Evolutionary conservation across 2,329 filamentous ascomycete species (phyloP).

Genomic region (Paramyrothecium sp.): DNA sequence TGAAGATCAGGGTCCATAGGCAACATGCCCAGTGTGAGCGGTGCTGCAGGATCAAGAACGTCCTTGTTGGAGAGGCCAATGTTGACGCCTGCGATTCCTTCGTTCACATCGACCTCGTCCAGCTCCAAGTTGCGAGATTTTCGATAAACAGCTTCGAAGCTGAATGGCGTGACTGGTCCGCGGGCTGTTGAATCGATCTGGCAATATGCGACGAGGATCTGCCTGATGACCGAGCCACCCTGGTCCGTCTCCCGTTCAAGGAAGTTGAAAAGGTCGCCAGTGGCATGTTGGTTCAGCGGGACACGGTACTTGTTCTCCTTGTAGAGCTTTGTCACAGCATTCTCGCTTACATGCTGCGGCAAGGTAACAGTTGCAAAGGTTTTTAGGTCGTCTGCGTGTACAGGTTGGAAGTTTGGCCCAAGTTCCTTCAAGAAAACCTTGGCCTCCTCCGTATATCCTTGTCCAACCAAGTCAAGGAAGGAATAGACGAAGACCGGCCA

Average conservation of each 20-base stretch:
- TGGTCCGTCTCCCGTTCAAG: conserved; percentile 82
- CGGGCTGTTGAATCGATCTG: conserved; percentile 57
- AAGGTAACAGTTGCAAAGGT: conserved; percentile 71
- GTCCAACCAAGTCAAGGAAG: conserved; percentile 74
- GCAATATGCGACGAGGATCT: conserved; percentile 65
- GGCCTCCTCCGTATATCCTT: conserved; percentile 70
- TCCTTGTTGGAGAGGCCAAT: conserved; percentile 62
- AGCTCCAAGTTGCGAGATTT: conserved; percentile 60
- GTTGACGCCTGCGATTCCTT: conserved; percentile 63
- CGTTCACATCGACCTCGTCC: conserved; percentile 61
- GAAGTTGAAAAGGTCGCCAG: conserved; percentile 80
- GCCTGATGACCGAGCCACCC: conserved; percentile 75
- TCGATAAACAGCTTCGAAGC: conserved; percentile 59
- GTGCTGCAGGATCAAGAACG: conserved; percentile 52
- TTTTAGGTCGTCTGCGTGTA: conserved; percentile 79
- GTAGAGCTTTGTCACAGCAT: conserved; percentile 77
- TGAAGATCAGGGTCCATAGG: conserved; percentile 81
- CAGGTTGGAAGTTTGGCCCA: conserved; percentile 67
- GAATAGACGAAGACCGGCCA: conserved; percentile 97
- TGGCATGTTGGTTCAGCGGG: conserved; percentile 82
- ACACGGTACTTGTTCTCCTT: conserved; percentile 84
- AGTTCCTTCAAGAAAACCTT: conserved; percentile 71
- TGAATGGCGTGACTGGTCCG: conserved; percentile 63
- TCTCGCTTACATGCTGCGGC: conserved; percentile 75
- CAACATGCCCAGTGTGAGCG: conserved; percentile 75